phyloP scores from a whole-genome alignment of 768 basidiomycete genomes.

The Leccinum disarticulatum region DNA sequence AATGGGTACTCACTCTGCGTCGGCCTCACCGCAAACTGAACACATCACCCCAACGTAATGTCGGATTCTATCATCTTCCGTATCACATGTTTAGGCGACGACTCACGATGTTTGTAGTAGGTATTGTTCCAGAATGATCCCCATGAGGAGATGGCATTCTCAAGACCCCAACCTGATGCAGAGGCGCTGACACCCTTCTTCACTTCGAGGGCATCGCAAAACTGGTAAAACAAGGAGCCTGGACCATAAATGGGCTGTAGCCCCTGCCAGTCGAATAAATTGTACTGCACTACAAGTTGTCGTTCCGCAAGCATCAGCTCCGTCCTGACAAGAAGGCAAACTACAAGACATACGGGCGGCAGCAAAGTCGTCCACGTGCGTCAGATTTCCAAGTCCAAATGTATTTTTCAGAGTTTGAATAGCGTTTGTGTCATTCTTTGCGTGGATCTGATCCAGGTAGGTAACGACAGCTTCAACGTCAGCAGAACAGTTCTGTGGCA shows the following conservation, averaged over 20 bases:
- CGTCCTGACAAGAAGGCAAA: not conserved
- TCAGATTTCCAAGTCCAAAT: slow-evolving; percentile 57
- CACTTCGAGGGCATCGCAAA: slow-evolving; percentile 41
- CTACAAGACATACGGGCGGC: slow-evolving; percentile 42
- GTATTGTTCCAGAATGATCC: slow-evolving; percentile 52
- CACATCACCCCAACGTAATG: not conserved
- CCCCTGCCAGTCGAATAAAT: slow-evolving; percentile 66
- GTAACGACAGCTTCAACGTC: slow-evolving; percentile 65
- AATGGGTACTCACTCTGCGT: slow-evolving; percentile 46
- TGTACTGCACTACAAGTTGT: slow-evolving; percentile 43
- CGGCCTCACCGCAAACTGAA: slow-evolving; percentile 51
- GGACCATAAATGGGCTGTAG: slow-evolving; percentile 52
- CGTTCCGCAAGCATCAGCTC: slow-evolving; percentile 20
- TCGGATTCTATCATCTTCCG: not conserved
- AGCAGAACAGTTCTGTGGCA: slow-evolving; percentile 72
- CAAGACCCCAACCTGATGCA: slow-evolving; percentile 57
- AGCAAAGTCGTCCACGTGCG: slow-evolving; percentile 67
- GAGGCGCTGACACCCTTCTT: slow-evolving; percentile 43
- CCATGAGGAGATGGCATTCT: slow-evolving; percentile 62
- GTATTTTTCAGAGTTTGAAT: slow-evolving; percentile 54
- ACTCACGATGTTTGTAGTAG: slow-evolving; percentile 50
- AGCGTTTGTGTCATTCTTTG: slow-evolving; percentile 41
- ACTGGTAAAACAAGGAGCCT: slow-evolving; percentile 36
- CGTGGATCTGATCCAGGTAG: slow-evolving; percentile 59
- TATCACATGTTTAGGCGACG: not conserved